Percentiles rank a stretch among this genome's conserved stretches.
These are phyloP conservation scores for Asterochloris erici DNA, from an alignment of 139 green algal species.

Conservation along the genomic window DNA sequence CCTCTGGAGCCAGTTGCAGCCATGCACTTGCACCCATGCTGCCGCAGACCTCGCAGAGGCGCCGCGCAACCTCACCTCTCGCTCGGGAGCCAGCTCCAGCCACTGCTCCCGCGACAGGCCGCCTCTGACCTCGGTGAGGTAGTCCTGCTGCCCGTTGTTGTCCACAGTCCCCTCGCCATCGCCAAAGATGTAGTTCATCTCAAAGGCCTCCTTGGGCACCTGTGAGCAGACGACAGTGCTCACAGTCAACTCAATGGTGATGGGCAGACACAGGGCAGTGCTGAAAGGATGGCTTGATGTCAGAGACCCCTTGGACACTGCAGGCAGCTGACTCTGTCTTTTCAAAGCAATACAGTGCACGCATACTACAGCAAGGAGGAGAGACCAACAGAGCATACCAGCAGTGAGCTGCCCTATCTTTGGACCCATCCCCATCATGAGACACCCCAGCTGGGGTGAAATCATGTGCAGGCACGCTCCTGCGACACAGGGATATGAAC, in stretches of 20 bases:
- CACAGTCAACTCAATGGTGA: not conserved
- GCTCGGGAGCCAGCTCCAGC: constrained; percentile 36
- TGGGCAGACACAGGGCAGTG: not conserved
- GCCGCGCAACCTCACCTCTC: constrained; percentile 19
- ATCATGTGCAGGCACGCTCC: too few species aligned
- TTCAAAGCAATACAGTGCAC: too few species aligned
- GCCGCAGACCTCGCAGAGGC: not conserved
- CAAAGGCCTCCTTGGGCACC: constrained; percentile 61
- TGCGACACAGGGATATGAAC: not conserved
- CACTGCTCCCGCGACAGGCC: constrained; percentile 56
- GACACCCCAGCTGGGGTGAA: too few species aligned
- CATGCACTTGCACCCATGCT: not conserved
- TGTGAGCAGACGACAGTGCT: not conserved
- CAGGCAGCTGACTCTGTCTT: not conserved
- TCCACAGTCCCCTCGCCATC: constrained; percentile 57
- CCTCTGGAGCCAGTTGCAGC: not conserved
- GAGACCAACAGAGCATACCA: too few species aligned
- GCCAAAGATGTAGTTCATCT: constrained; percentile 79
- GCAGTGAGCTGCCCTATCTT: too few species aligned
- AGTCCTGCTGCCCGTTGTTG: constrained; percentile 63
- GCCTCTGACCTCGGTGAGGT: constrained; percentile 33
- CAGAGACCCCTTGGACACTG: not conserved
- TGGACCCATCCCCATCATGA: too few species aligned
- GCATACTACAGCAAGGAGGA: too few species aligned
- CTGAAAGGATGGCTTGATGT: not conserved